These are phyloP conservation scores for Phialocephala subalpina DNA, from an alignment of 2,329 filamentous ascomycete genomes.

Conservation along the genomic window DNA sequence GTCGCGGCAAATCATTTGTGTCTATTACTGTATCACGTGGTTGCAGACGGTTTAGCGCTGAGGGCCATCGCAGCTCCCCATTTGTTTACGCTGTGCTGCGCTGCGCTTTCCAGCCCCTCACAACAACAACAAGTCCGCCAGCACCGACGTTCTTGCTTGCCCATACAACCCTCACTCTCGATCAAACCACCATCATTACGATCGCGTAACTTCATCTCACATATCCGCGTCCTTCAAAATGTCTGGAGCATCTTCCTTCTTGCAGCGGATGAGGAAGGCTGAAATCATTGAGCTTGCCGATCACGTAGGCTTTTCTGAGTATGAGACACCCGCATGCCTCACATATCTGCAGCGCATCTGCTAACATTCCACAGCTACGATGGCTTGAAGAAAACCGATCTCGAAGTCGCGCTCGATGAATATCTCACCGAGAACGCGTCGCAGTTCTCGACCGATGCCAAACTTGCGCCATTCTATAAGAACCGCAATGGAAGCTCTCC, in stretches of 20 bases:
- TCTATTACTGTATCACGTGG: too few relatives aligned
- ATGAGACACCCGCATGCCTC: constrained; percentile 49
- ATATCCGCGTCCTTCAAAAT: constrained; percentile 55
- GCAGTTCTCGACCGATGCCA: constrained; percentile 68
- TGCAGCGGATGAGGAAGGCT: constrained; percentile 82
- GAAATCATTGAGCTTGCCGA: constrained; percentile 80
- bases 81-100: too few relatives aligned
- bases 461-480: constrained; percentile 79
- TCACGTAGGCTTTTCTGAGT: constrained; percentile 76
- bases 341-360: constrained; percentile 16
- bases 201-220: constrained; percentile 58
- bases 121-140: constrained; percentile 16
- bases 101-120: constrained; percentile 23
- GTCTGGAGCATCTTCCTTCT: constrained; percentile 73
- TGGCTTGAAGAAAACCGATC: constrained; percentile 77
- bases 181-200: constrained; percentile 31
- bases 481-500: constrained; percentile 69
- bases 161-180: constrained; percentile 18
- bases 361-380: constrained; percentile 63
- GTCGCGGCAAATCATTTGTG: too few relatives aligned
- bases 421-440: constrained; percentile 75
- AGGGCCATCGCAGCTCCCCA: too few relatives aligned
- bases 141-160: constrained; percentile 20
- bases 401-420: constrained; percentile 78
- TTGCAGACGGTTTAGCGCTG: too few relatives aligned